phyloP scores from a whole-genome alignment of 768 basidiomycete genomes.

The Russula sp. region DNA sequence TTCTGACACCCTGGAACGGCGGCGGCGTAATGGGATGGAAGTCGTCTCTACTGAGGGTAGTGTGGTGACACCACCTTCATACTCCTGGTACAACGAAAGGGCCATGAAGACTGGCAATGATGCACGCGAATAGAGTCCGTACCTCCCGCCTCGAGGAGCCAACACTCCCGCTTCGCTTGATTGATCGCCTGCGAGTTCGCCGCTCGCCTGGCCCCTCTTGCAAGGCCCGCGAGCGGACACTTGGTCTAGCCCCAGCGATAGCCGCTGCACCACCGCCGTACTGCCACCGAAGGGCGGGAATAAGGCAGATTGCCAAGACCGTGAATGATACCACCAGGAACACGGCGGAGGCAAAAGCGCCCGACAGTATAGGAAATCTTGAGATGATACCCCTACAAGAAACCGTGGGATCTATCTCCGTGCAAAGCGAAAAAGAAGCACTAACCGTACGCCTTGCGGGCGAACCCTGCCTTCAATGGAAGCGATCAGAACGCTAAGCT shows the following conservation, averaged over 20 bases:
- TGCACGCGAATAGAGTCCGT: neutral
- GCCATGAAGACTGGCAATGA: neutral
- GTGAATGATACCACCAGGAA: slow-evolving; percentile 35
- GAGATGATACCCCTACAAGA: slow-evolving; percentile 56
- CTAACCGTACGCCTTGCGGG: slow-evolving; percentile 66
- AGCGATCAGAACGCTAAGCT: slow-evolving; percentile 61
- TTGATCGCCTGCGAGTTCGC: slow-evolving; percentile 17
- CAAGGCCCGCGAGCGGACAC: slow-evolving; percentile 1
- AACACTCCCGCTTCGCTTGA: slow-evolving; percentile 20
- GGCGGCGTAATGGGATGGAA: slow-evolving; percentile 14
- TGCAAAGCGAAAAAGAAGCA: neutral
- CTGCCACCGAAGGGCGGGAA: slow-evolving; percentile 31
- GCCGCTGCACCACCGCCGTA: slow-evolving; percentile 1
- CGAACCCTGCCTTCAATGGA: slow-evolving; percentile 55
- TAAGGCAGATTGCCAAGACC: slow-evolving; percentile 30
- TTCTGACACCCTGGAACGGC: slow-evolving; percentile 18
- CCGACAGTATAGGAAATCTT: slow-evolving; percentile 57
- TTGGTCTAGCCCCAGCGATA: neutral
- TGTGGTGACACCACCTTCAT: slow-evolving; percentile 1
- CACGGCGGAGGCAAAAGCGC: slow-evolving; percentile 35
- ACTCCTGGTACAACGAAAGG: slow-evolving; percentile 9
- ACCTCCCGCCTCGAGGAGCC: slow-evolving; percentile 16
- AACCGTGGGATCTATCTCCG: slow-evolving; percentile 4
- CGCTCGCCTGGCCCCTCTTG: slow-evolving; percentile 10
- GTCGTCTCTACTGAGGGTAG: slow-evolving; percentile 13